These are phyloP conservation scores for Microbotryum scabiosae DNA, from an alignment of 1,284 basidiomycete species.

Conservation along the genomic window DNA sequence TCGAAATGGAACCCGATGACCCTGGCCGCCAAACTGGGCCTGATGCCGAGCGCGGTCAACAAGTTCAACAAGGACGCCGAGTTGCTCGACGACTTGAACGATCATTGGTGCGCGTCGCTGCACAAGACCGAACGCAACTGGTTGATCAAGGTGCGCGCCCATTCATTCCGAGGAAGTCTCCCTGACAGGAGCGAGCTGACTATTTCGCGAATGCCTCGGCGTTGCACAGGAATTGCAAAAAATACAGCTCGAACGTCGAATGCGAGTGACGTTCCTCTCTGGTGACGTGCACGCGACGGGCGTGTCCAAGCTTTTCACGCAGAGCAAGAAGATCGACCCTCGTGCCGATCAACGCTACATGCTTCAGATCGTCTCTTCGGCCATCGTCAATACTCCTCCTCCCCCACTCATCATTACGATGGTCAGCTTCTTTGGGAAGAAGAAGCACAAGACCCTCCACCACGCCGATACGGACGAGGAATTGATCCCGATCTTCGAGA, in stretches of 20 bases:
- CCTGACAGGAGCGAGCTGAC: not conserved
- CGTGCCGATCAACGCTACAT: constrained; percentile 69
- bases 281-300: constrained; percentile 88
- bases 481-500: constrained; percentile 23
- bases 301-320: constrained; percentile 46
- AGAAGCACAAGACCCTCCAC: constrained; percentile 58
- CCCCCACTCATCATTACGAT: constrained; percentile 68
- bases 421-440: constrained; percentile 68
- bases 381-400: constrained; percentile 50
- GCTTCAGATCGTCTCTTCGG: constrained; percentile 54
- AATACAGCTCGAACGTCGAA: constrained; percentile 53
- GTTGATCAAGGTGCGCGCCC: constrained; percentile 52
- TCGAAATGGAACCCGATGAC: constrained; percentile 74
- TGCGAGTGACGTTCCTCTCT: constrained; percentile 72
- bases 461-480: constrained; percentile 58
- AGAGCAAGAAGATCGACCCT: constrained; percentile 47
- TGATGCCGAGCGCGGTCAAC: constrained; percentile 21
- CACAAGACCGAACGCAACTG: constrained; percentile 80
- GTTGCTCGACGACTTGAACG: constrained; percentile 72
- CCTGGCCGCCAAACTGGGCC: constrained; percentile 52
- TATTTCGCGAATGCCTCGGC: not conserved
- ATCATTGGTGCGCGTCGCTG: constrained; percentile 40
- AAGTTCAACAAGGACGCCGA: constrained; percentile 84
- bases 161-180: not conserved
- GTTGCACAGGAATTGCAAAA: constrained; percentile 52